A percentile compares a stretch with the other conserved stretches of the same genome.
phyloP scores from a whole-genome alignment of 331 rosid species.

The Erythrophleum ivorense region DNA sequence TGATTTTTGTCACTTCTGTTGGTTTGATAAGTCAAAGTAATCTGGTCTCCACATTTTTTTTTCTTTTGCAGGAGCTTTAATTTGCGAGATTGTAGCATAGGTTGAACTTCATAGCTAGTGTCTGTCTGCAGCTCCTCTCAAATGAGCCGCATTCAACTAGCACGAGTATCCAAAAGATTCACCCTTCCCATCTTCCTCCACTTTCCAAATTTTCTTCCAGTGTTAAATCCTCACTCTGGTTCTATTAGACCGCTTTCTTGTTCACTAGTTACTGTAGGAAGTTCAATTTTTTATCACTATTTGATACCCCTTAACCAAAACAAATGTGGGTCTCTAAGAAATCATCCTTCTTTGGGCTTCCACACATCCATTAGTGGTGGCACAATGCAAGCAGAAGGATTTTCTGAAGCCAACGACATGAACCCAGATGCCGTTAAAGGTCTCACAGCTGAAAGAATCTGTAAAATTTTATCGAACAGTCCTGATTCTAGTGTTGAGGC shows the following conservation, averaged over 20 bases:
- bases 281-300: conserved; percentile 14
- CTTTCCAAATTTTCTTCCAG: conserved; percentile 8
- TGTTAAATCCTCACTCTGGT: conserved; percentile 25
- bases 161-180: conserved; percentile 38
- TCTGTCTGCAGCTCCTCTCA: conserved; percentile 5
- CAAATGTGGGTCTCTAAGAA: conserved; percentile 20
- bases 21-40: not conserved
- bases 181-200: conserved; percentile 12
- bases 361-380: conserved; percentile 22
- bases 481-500: conserved; percentile 44
- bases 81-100: not conserved
- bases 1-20: not conserved
- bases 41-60: conserved; percentile 3
- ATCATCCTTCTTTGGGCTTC: not conserved
- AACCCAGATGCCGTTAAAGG: conserved; percentile 30
- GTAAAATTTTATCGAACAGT: conserved; percentile 52
- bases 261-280: conserved; percentile 19
- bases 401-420: not conserved
- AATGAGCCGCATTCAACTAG: conserved; percentile 49
- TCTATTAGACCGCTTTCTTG: conserved; percentile 23
- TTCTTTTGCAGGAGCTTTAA: not conserved
- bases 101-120: not conserved
- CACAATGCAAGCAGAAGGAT: conserved; percentile 24
- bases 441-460: conserved; percentile 49
- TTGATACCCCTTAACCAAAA: conserved; percentile 20